Conservation (phyloP, 2,329 filamentous ascomycete genomes). For the Cladosporium sp. region DNA sequence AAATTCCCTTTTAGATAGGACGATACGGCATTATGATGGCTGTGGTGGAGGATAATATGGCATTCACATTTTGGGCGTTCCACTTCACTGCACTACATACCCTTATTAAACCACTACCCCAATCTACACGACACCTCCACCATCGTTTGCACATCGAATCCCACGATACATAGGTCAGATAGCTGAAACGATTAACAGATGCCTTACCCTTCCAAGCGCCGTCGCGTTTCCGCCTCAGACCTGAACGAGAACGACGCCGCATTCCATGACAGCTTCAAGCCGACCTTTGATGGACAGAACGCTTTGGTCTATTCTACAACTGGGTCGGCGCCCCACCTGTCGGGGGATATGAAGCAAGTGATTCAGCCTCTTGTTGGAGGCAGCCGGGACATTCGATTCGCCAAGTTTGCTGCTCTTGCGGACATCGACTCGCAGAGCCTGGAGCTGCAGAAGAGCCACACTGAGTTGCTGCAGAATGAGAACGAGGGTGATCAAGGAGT, state of each 20-base stretch:
- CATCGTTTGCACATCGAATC: background rate
- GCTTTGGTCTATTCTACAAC: conserved; percentile 61
- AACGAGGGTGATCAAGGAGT: conserved; percentile 41
- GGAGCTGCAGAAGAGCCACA: conserved; percentile 19
- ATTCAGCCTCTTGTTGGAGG: conserved; percentile 59
- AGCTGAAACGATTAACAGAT: conserved; percentile 31
- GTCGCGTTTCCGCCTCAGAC: conserved; percentile 46
- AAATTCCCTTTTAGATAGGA: background rate
- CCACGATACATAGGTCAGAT: conserved; percentile 16
- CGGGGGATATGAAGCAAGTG: conserved; percentile 50
- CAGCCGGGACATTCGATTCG: conserved; percentile 60
- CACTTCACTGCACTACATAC: conserved; percentile 9
- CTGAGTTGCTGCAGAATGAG: background rate
- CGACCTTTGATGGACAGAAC: conserved; percentile 72
- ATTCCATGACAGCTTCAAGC: conserved; percentile 71
- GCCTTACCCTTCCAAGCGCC: conserved; percentile 27
- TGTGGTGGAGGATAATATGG: conserved; percentile 20
- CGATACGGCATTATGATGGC: conserved; percentile 11
- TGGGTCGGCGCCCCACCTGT: conserved; percentile 35
- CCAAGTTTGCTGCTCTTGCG: conserved; percentile 51
- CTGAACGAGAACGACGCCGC: conserved; percentile 60
- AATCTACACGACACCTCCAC: conserved; percentile 3
- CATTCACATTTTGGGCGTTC: conserved; percentile 18
- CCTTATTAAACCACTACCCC: conserved; percentile 8
- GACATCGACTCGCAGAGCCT: conserved; percentile 32